Base-by-base conservation (phyloP, 192 early-diverging fungal genomes). In the Backusella westeae region DNA sequence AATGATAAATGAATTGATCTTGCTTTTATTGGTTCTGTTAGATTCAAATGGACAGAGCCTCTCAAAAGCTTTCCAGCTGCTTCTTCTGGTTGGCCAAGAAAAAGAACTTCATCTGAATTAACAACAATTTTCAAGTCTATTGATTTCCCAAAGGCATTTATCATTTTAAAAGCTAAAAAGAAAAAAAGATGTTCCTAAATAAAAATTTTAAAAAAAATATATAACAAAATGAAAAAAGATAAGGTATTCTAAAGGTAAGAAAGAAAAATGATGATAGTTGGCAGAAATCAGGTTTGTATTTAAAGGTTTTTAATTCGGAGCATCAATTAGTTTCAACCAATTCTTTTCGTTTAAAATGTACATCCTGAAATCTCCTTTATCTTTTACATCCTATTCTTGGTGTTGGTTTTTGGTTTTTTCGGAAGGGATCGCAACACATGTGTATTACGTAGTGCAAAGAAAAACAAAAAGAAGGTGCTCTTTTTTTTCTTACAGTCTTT, bases 21-120 rank as follows among this genome's bases (percentile, higher is more conserved):
- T 17, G 89, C 78, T 34, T 87, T 86, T 39, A 86, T 87, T 1
- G 85, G 46, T 69, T 91, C 90, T 19, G 75, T 38, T 14, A 87
- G 53, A 53, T 76, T 83, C 34, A 91, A 74, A 8, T 82, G 65
- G 9, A 91, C 67, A 34, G 80, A 75, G 4, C 90, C 90, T 68
- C 84, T 83, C 5, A 91, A 77, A 9, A 91, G 34, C n/a, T 78
- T 78, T 9, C 87, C 85, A 9, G 80, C 83, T 15, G 85, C 77
- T 79, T 86, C 85, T 26, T 77, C 42, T 19, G 74, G 65, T 23
- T 67, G 46, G 3, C 87, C 87, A 23, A 76, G 77, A 41, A 88
- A 53, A 23, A 78, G 72, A 26, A 85, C 29, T 4, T 69, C 69
- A 36, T 82, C 79, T 14, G 71, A 26, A 9, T 73, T 75, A 2